Evolutionary conservation across 1,284 basidiomycete species (phyloP), one percentile per base, ranked within the genome.

Genomic region (Exobasidium cylindrosporum): DNA sequence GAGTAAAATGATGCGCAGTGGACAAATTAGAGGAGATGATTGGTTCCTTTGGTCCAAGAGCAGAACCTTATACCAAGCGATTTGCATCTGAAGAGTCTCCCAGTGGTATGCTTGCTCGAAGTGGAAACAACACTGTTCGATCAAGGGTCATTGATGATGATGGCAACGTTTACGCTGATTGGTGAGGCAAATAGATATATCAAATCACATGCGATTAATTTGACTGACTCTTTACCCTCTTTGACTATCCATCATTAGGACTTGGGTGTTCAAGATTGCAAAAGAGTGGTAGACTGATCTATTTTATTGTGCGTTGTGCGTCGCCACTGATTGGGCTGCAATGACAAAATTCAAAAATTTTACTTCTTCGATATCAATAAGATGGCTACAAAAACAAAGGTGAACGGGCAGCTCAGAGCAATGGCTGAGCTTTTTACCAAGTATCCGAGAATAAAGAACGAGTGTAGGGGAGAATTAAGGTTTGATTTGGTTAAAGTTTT

Each of bases 1-100:
- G 31, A 45, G 29, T n/a, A n/a, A n/a, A n/a, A n/a, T n/a, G n/a
- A n/a, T 21, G 23, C 30, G 11, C 73, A 91, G 91, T 92, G 70
- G 91, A 92, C 80, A 92, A 89, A 81, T 80, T 91, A 75, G 91
- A 93, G 73, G 86, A 90, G 75, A 94, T 94, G 92, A 85, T 93
- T 35, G 92, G 91, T 29, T 92, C 90, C 1, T 94, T 90, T 79
- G 88, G 89, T 4, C 75, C 80, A 1, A 69, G 73, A 31, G 54
- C 60, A 26, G 73, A 78, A 64, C 71, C 78, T 3, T 79, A 80
- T 64, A 69, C 72, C 57, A 84, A 84, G 72, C 68, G 72, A 7
- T 81, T 82, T 65, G 79, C 76, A 4, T 71, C 78, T 1, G 81
- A 78, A 46, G 79, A 81, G 46, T 80, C 81, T 43, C 80, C 80